Evolutionary conservation across 768 basidiomycete species (phyloP).

Genomic region (Kwoniella dejecticola): DNA sequence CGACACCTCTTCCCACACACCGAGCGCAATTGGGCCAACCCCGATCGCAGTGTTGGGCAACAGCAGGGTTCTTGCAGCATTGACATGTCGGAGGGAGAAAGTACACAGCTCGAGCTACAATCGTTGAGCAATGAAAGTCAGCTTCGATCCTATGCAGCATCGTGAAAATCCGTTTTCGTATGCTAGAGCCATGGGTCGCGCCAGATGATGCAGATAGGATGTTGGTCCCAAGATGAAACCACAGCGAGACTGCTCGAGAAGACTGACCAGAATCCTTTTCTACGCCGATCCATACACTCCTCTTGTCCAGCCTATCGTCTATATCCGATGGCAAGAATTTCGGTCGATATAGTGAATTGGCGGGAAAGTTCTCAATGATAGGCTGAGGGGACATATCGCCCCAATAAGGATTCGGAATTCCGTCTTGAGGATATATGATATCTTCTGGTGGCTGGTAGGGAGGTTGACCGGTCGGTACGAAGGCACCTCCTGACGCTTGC

Average conservation of each 20-base stretch:
- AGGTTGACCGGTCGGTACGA: constrained; percentile 19
- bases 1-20: constrained; percentile 22
- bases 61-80: constrained; percentile 28
- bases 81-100: constrained; percentile 41
- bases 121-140: neutral
- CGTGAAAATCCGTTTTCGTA: no score
- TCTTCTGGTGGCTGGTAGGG: constrained; percentile 42
- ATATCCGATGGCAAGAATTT: constrained; percentile 34
- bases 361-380: constrained; percentile 28
- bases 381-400: constrained; percentile 30
- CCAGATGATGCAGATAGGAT: no score
- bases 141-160: no score
- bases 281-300: constrained; percentile 40
- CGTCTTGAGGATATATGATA: constrained; percentile 31
- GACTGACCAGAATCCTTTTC: constrained; percentile 32
- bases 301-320: constrained; percentile 33
- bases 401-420: constrained; percentile 29
- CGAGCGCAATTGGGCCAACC: constrained; percentile 35
- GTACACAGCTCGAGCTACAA: constrained; percentile 32
- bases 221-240: no score
- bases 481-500: neutral
- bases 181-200: no score
- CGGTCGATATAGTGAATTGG: constrained; percentile 37
- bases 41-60: constrained; percentile 36
- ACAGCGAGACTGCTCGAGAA: neutral